Conservation (phyloP, 2,329 filamentous ascomycete species). For the Xenosphaeropsis pyriputrescens region DNA sequence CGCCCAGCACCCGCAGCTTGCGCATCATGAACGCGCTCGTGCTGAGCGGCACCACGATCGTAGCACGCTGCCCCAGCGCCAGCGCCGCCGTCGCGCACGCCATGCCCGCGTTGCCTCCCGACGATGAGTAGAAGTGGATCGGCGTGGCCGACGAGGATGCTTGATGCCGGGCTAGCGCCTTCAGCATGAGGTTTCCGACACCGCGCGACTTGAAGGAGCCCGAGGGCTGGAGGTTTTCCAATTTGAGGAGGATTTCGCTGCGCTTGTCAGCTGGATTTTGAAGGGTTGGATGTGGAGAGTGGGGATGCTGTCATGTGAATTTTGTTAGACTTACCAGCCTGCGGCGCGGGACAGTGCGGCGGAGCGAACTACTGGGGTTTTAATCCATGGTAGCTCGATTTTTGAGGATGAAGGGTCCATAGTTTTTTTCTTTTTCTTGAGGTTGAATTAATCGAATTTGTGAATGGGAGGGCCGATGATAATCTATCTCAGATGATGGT, state of each 20-base stretch:
- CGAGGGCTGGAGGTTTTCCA: slow-evolving; percentile 73
- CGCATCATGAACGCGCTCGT: slow-evolving; percentile 56
- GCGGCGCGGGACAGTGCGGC: slow-evolving; percentile 11
- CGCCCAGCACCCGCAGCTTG: slow-evolving; percentile 56
- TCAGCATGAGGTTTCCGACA: slow-evolving; percentile 56
- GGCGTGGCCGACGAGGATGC: slow-evolving; percentile 3
- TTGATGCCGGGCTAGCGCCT: slow-evolving; percentile 19
- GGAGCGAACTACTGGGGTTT: slow-evolving; percentile 13
- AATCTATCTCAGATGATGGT: too few relatives aligned
- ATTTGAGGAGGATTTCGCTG: slow-evolving; percentile 62
- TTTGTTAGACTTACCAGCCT: slow-evolving; percentile 11
- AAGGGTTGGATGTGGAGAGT: slow-evolving; percentile 1
- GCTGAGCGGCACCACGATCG: slow-evolving; percentile 56
- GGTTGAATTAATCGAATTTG: too few relatives aligned
- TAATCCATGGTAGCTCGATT: slow-evolving; percentile 9
- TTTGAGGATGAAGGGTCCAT: too few relatives aligned
- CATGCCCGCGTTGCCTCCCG: slow-evolving; percentile 71
- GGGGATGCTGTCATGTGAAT: neutral
- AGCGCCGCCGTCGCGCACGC: slow-evolving; percentile 64
- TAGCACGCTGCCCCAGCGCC: slow-evolving; percentile 48
- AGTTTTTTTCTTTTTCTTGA: too few relatives aligned
- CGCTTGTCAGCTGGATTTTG: neutral
- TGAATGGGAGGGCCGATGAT: too few relatives aligned
- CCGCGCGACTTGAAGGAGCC: slow-evolving; percentile 78
- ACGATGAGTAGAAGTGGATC: slow-evolving; percentile 64